Evolutionary conservation across 1,284 basidiomycete genomes (phyloP).

Genomic region (Agroathelia rolfsii): DNA sequence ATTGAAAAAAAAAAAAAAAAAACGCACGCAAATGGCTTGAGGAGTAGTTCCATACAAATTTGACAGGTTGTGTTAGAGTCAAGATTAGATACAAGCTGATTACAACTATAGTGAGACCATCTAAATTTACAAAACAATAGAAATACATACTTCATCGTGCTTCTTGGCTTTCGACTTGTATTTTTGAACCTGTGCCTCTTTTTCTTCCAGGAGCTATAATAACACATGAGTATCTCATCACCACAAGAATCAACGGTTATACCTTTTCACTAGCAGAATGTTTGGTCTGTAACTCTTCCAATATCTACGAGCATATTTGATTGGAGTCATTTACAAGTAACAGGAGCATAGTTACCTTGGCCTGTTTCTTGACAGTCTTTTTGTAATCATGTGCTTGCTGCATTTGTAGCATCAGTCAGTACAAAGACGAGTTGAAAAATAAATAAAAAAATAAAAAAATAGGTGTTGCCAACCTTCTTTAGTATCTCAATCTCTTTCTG

Average conservation of each 20-base stretch:
- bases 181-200: slow-evolving; percentile 33
- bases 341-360: slow-evolving; percentile 32
- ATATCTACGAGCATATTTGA: slow-evolving; percentile 25
- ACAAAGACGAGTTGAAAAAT: slow-evolving; percentile 22
- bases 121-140: slow-evolving; percentile 5
- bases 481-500: slow-evolving; percentile 32
- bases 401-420: too few species aligned
- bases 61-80: slow-evolving; percentile 58
- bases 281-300: slow-evolving; percentile 38
- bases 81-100: slow-evolving; percentile 41
- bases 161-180: slow-evolving; percentile 38
- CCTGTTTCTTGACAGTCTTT: slow-evolving; percentile 45
- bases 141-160: slow-evolving; percentile 40
- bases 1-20: not conserved
- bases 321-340: slow-evolving; percentile 1
- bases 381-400: slow-evolving; percentile 36
- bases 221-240: not conserved
- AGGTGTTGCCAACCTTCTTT: slow-evolving; percentile 37
- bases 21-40: slow-evolving; percentile 55
- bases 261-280: slow-evolving; percentile 25
- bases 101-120: too few species aligned
- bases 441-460: not conserved
- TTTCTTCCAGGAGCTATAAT: slow-evolving; percentile 29
- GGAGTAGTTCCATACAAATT: slow-evolving; percentile 61
- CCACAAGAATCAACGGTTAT: slow-evolving; percentile 6